phyloP scores from a whole-genome alignment of 768 basidiomycete species.

The Tulasnella sp. region DNA sequence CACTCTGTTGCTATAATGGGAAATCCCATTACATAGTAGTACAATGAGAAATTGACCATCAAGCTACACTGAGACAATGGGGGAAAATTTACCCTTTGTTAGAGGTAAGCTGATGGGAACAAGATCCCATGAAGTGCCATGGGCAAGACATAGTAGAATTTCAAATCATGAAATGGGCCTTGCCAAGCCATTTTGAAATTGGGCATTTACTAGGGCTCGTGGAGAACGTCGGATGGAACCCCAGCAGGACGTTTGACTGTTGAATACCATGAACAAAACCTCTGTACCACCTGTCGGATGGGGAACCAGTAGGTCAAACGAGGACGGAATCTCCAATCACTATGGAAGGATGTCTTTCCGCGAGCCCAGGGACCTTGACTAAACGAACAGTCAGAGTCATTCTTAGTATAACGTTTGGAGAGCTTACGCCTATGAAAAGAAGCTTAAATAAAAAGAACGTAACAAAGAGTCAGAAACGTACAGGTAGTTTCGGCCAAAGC shows the following conservation, averaged over 20 bases:
- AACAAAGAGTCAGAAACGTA: neutral
- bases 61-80: too few species aligned
- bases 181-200: too few species aligned
- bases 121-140: too few species aligned
- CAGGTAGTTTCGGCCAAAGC: neutral
- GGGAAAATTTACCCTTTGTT: too few species aligned
- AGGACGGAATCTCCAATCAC: conserved; percentile 36
- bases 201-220: too few species aligned
- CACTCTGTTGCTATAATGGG: too few species aligned
- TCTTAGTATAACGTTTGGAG: neutral
- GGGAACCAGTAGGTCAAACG: neutral
- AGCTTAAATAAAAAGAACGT: neutral
- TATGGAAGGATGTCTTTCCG: conserved; percentile 57
- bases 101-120: too few species aligned
- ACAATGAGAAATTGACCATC: too few species aligned
- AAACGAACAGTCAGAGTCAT: conserved; percentile 36
- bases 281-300: conserved; percentile 48
- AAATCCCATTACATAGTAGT: too few species aligned
- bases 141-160: too few species aligned
- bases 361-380: conserved; percentile 52
- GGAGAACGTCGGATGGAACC: conserved; percentile 49
- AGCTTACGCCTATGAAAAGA: neutral
- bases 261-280: conserved; percentile 57
- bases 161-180: too few species aligned
- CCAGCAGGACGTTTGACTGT: conserved; percentile 50